Percentiles rank a stretch among this genome's conserved stretches.
phyloP scores from a whole-genome alignment of 352 stramenopile genomes.

The Pythium angustatum region DNA sequence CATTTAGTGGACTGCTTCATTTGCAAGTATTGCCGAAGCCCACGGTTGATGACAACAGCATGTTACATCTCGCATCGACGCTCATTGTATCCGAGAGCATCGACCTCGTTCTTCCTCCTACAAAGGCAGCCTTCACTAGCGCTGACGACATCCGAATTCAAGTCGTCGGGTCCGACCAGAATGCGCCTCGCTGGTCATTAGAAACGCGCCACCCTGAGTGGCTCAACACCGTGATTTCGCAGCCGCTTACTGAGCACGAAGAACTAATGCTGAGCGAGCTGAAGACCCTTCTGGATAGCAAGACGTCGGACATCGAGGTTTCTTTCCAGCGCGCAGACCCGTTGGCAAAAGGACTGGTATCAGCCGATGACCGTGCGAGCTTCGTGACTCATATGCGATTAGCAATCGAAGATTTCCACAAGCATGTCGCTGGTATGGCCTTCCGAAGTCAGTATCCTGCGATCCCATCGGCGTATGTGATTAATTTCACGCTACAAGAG shows the following conservation, averaged over 20 bases:
- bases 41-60: constrained; percentile 11
- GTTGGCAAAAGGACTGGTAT: constrained; percentile 17
- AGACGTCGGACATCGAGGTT: constrained; percentile 10
- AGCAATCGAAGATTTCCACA: constrained; percentile 27
- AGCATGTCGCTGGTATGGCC: constrained; percentile 17
- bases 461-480: constrained; percentile 24
- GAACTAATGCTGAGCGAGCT: constrained; percentile 11
- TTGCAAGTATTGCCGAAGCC: constrained; percentile 4
- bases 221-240: constrained; percentile 16
- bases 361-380: neutral
- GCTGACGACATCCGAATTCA: neutral
- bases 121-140: neutral
- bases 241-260: constrained; percentile 19
- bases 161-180: neutral
- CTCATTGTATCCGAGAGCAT: constrained; percentile 3
- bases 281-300: constrained; percentile 4
- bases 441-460: constrained; percentile 26
- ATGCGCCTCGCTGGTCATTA: constrained; percentile 8
- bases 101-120: neutral
- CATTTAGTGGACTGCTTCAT: constrained; percentile 5
- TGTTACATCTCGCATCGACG: neutral
- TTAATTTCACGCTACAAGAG: constrained; percentile 28
- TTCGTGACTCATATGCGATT: constrained; percentile 12
- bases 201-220: constrained; percentile 11
- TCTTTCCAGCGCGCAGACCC: constrained; percentile 18